Evolutionary conservation across 805 yeast genomes (phyloP).

Genomic region (Grigorovia humatica): DNA sequence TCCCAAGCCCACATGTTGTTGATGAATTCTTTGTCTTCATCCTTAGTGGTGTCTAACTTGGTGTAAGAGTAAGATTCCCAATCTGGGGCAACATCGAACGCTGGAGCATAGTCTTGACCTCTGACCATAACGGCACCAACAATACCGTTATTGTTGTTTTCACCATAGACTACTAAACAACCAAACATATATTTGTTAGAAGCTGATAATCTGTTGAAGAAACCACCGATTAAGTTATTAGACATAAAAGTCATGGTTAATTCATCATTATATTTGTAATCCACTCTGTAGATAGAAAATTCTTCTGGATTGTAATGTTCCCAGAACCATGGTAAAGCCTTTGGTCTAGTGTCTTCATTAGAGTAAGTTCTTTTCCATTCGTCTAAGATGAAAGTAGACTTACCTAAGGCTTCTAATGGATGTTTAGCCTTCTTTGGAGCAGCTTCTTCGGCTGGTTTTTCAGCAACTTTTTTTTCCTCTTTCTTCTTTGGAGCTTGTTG

Average conservation of each 20-base stretch:
- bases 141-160: constrained; percentile 96
- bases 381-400: constrained; percentile 59
- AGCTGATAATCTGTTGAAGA: constrained; percentile 88
- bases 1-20: constrained; percentile 98
- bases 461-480: constrained; percentile 16
- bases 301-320: constrained; percentile 83
- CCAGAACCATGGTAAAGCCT: constrained; percentile 98
- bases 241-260: constrained; percentile 96
- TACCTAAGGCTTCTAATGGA: constrained; percentile 80
- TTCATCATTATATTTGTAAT: constrained; percentile 96
- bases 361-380: constrained; percentile 97
- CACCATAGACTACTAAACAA: constrained; percentile 90
- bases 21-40: constrained; percentile 69
- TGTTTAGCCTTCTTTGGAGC: constrained; percentile 73
- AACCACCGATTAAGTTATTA: constrained; percentile 95
- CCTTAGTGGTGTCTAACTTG: constrained; percentile 70
- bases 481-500: constrained; percentile 21
- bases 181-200: constrained; percentile 95
- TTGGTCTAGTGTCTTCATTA: constrained; percentile 91
- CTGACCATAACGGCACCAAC: constrained; percentile 90
- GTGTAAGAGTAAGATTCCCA: constrained; percentile 89
- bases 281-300: constrained; percentile 92
- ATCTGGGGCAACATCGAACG: constrained; percentile 97
- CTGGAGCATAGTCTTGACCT: constrained; percentile 86
- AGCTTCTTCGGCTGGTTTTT: constrained; percentile 29